Evolutionary conservation across 2,329 filamentous ascomycete species (phyloP).

Genomic region (Talaromyces funiculosus): DNA sequence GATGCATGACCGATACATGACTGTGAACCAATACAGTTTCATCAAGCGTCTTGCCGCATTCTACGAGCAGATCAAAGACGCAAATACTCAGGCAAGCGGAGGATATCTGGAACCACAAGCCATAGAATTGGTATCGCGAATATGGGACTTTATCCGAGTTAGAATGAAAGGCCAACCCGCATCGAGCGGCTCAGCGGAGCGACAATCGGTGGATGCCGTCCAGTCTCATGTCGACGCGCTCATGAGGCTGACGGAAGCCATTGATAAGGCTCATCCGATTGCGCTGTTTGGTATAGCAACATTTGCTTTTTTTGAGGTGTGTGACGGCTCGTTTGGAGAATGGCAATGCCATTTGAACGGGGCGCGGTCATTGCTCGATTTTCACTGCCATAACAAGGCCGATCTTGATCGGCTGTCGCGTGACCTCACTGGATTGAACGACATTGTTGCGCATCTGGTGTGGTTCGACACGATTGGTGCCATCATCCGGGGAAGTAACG

Average conservation of each 20-base stretch:
- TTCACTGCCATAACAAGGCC: constrained; percentile 31
- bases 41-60: constrained; percentile 22
- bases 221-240: constrained; percentile 31
- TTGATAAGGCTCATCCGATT: constrained; percentile 38
- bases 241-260: constrained; percentile 34
- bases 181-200: constrained; percentile 15
- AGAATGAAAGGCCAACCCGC: constrained; percentile 16
- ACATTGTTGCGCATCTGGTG: constrained; percentile 36
- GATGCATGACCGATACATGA: constrained; percentile 11
- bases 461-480: constrained; percentile 40
- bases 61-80: constrained; percentile 21
- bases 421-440: constrained; percentile 31
- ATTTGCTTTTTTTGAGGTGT: constrained; percentile 43
- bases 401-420: constrained; percentile 32
- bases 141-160: constrained; percentile 21
- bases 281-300: constrained; percentile 42
- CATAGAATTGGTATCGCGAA: constrained; percentile 22
- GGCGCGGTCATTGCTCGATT: constrained; percentile 37
- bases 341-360: constrained; percentile 36
- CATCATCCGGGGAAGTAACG: constrained; percentile 18
- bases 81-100: constrained; percentile 14
- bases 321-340: constrained; percentile 39
- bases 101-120: constrained; percentile 20
- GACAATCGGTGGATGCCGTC: constrained; percentile 17
- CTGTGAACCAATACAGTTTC: constrained; percentile 23